Evolutionary conservation across 2,329 filamentous ascomycete genomes (phyloP), one percentile per base, ranked within the genome.

Genomic region (Pseudogymnoascus pannorum): DNA sequence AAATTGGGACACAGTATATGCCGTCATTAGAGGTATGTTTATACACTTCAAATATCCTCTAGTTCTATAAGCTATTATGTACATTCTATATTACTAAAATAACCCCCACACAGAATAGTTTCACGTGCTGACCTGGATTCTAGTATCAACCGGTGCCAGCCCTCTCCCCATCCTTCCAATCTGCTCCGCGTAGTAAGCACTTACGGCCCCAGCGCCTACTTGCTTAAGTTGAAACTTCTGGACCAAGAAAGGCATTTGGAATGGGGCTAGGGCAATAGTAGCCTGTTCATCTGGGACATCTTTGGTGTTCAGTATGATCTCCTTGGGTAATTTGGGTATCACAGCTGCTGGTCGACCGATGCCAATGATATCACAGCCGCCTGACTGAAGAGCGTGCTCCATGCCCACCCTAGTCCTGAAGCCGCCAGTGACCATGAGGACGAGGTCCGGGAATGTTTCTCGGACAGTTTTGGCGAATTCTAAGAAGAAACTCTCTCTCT

Each of bases 401-500:
- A 82, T 82, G 2, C 77, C 81, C 0, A 70, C 69, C 2, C 79
- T 73, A 0, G 78, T 81, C 1, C 84, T 78, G 70, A 89, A 87
- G 0, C 86, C 86, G 3, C 86, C 86, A 0, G 84, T 87, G 3
- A 88, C 77, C 75, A 84, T 80, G 31, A 85, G 70, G 0, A 78
- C 72, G 0, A 81, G 71, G 3, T 72, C 64, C 0, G 78, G 76
- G 60, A 81, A 76, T 22, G 73, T 71, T 4, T 69, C 67, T 26
- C 82, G 77, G 33, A 83, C 78, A 7, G 76, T 73, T n/a, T 75
- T 73, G 0, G 84, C 82, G 64, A 88, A 89, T 51, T 87, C 81
- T 1, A 88, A 75, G 73, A 90, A 89, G 75, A 87, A 89, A 0
- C 85, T 84, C 66, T 89, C 86, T 6, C 86, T 79, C 0, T 78